A percentile compares a stretch with the other conserved stretches of the same genome.
phyloP scores from a whole-genome alignment of 768 basidiomycete genomes.

The Lentinula sp. region DNA sequence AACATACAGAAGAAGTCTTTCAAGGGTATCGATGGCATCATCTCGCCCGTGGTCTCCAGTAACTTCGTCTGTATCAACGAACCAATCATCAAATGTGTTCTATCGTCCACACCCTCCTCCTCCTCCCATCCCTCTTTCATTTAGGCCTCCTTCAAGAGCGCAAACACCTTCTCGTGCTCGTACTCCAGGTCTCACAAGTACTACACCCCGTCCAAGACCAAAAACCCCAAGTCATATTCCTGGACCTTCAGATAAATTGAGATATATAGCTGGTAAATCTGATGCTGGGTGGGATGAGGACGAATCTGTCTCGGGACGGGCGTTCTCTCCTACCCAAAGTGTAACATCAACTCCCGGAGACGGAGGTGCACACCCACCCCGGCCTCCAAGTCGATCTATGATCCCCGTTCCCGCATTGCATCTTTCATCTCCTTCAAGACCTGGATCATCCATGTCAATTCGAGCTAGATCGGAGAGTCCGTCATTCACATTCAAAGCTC shows the following conservation, averaged over 20 bases:
- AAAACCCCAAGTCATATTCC: conserved; percentile 82
- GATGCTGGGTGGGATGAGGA: conserved; percentile 42
- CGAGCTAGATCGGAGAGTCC: conserved; percentile 51
- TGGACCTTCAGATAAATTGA: conserved; percentile 44
- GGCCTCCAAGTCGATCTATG: conserved; percentile 80
- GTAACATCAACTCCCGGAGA: conserved; percentile 39
- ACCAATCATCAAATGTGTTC: conserved; percentile 39
- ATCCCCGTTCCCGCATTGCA: conserved; percentile 76
- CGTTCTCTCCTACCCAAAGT: conserved; percentile 54
- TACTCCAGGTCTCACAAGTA: conserved; percentile 21
- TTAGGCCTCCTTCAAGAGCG: conserved; percentile 30
- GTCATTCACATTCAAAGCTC: conserved; percentile 37
- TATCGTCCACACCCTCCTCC: conserved; percentile 15
- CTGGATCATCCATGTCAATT: conserved; percentile 66
- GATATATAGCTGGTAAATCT: conserved; percentile 43
- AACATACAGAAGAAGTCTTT: conserved; percentile 58
- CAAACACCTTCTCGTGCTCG: conserved; percentile 43
- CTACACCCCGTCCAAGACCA: conserved; percentile 63
- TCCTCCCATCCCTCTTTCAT: conserved; percentile 29
- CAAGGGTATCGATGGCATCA: conserved; percentile 70
- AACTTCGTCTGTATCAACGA: conserved; percentile 64
- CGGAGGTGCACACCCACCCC: conserved; percentile 43
- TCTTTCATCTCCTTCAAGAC: conserved; percentile 62
- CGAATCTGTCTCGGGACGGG: conserved; percentile 37
- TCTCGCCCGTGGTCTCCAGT: conserved; percentile 79